These are phyloP conservation scores for Aspergillus luchuensis DNA, from an alignment of 2,329 filamentous ascomycete species.

Conservation along the genomic window DNA sequence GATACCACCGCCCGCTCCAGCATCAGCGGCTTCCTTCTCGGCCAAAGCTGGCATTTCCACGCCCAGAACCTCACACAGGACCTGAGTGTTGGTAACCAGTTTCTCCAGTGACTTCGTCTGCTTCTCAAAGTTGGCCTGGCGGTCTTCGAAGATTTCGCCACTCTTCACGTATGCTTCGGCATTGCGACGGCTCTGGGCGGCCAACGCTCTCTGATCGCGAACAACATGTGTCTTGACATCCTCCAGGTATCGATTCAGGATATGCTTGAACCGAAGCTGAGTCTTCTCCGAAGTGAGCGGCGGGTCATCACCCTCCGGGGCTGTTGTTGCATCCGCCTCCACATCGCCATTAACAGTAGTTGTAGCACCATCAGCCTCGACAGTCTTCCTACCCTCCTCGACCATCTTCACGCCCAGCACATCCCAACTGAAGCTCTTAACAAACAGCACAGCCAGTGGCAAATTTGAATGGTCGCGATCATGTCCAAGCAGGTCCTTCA, in stretches of 20 bases:
- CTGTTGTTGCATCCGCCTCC: constrained; percentile 43
- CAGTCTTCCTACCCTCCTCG: constrained; percentile 77
- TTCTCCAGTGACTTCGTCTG: constrained; percentile 90
- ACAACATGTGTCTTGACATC: constrained; percentile 87
- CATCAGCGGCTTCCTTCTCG: constrained; percentile 72
- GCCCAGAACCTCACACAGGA: constrained; percentile 83
- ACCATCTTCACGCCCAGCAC: constrained; percentile 76
- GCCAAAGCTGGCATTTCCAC: constrained; percentile 92
- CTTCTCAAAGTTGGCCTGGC: constrained; percentile 93
- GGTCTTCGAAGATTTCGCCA: constrained; percentile 96
- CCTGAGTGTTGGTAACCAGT: constrained; percentile 83
- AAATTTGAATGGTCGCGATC: constrained; percentile 91
- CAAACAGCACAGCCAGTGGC: constrained; percentile 88
- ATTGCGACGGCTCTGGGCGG: constrained; percentile 86
- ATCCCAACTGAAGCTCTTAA: constrained; percentile 96
- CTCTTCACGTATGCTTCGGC: constrained; percentile 98
- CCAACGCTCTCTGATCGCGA: constrained; percentile 88
- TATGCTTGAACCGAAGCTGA: constrained; percentile 81
- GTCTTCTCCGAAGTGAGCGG: constrained; percentile 76
- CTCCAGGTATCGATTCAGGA: constrained; percentile 85
- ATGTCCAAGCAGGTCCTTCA: constrained; percentile 92
- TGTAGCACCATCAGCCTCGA: constrained; percentile 76
- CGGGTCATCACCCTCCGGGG: constrained; percentile 60
- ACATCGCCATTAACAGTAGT: constrained; percentile 50
- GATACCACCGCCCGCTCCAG: constrained; percentile 72